Percentiles rank a stretch among this genome's conserved stretches.
Evolutionary conservation across 2,329 filamentous ascomycete species (phyloP).

Genomic region (Aureobasidium vineae): DNA sequence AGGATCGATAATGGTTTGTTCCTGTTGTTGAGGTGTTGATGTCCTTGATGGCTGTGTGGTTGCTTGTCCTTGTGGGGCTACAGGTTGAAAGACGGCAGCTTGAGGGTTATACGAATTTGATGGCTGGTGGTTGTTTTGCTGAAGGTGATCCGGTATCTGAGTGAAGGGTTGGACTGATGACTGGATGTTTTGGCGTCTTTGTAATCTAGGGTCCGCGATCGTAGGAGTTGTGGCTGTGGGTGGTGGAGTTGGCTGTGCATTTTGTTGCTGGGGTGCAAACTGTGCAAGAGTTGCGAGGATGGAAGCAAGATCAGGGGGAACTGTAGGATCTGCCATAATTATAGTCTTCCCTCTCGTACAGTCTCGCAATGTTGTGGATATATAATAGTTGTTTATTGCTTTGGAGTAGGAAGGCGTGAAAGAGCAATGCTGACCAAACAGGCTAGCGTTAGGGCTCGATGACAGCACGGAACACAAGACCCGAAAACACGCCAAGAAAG

Average conservation of each 20-base stretch:
- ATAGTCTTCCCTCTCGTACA: not conserved
- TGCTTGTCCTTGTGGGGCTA: not conserved
- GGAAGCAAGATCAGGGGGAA: conserved; percentile 35
- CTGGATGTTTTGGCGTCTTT: not conserved
- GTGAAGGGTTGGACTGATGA: not conserved
- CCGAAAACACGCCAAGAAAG: conserved; percentile 14
- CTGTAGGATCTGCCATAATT: conserved; percentile 36
- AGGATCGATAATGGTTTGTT: conserved; percentile 42
- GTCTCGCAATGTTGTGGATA: not conserved
- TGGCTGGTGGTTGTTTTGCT: not conserved
- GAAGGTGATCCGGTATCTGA: not conserved
- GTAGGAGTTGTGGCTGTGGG: not conserved
- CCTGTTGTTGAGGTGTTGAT: not conserved
- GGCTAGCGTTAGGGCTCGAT: conserved; percentile 16
- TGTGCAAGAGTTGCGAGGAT: conserved; percentile 40
- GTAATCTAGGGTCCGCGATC: conserved; percentile 28
- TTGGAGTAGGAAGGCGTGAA: not conserved
- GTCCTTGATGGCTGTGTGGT: not conserved
- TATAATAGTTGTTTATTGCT: not conserved
- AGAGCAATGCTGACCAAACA: conserved; percentile 7
- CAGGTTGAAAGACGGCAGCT: conserved; percentile 19
- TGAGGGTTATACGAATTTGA: conserved; percentile 16
- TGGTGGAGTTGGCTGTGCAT: conserved; percentile 18
- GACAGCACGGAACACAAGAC: not conserved
- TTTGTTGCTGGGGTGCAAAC: conserved; percentile 27